Evolutionary conservation across 805 yeast species (phyloP), one percentile per base, ranked within the genome.

Genomic region (Teunomyces barrocoloradensis): DNA sequence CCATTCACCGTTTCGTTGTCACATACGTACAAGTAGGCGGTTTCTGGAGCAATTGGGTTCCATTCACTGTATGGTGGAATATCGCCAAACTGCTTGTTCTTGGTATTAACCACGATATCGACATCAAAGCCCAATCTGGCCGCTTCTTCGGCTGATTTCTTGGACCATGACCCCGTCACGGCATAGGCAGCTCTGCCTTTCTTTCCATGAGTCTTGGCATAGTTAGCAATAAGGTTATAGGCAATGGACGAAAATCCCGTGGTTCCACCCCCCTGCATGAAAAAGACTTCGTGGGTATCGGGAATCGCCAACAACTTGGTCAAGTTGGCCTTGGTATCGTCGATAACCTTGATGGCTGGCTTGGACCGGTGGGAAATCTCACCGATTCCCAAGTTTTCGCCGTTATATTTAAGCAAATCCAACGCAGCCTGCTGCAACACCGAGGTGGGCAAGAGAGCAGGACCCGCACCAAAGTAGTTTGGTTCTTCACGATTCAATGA

Each of bases 1-100:
- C 99, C 99, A 64, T 89, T 81, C 32, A 94, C 98, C 10, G 99
- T 94, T 73, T 94, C 99, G 68, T 94, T 94, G 69, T 94, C 99
- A 72, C 98, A 91, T 60, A 85, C 80, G 68, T 89, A 94, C 47
- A 92, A 80, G 63, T 84, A 94, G 2, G 97, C 89, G 21, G 90
- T 82, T 47, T 86, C 81, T 20, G 81, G 74, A 45, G 58, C 68
- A 39, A 73, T 60, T 39, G 77, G 70, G 53, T 79, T 79, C 96
- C 96, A 90, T 55, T 80, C 73, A 3, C 77, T 70, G 54, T 78
- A 77, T 4, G 68, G 58, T 28, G 96, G 96, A 56, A 91, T 83
- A 28, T 71, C 71, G 29, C 84, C 83, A 61, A 71, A 92, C 51
- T 83, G 80, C 50, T 70, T 62, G 41, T 77, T 75, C 59, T 82